Evolutionary conservation across 805 yeast genomes (phyloP).

Genomic region (Teunomyces gatunensis): DNA sequence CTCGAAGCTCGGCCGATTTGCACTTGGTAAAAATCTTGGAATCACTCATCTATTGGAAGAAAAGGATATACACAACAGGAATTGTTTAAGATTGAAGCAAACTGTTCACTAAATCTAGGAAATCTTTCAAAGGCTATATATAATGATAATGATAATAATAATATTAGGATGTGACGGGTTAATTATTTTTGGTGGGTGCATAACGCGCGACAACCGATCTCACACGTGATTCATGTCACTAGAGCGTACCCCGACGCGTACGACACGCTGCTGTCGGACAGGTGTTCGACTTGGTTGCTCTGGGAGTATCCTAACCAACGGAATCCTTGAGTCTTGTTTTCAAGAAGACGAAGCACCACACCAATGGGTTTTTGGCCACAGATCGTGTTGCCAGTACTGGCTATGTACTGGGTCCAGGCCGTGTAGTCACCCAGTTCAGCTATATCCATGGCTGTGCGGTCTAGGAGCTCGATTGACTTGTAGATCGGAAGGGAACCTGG

Average conservation of each 20-base stretch:
- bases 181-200: background rate
- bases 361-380: slow-evolving; percentile 89
- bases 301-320: slow-evolving; percentile 81
- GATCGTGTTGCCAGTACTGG: slow-evolving; percentile 77
- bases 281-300: slow-evolving; percentile 51
- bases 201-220: background rate
- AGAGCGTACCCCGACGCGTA: slow-evolving; percentile 75
- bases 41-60: slow-evolving; percentile 28
- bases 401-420: slow-evolving; percentile 67
- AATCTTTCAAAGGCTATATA: no score
- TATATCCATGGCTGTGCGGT: slow-evolving; percentile 65
- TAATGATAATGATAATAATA: background rate
- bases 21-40: slow-evolving; percentile 38
- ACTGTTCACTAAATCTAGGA: no score
- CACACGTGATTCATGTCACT: background rate
- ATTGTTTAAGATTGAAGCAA: background rate
- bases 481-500: slow-evolving; percentile 48
- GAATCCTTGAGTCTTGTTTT: slow-evolving; percentile 40
- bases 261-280: slow-evolving; percentile 78
- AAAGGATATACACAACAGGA: background rate
- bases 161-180: background rate
- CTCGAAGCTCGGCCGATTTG: slow-evolving; percentile 38
- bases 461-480: slow-evolving; percentile 72
- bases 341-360: slow-evolving; percentile 56
- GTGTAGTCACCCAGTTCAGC: slow-evolving; percentile 53